A percentile compares a stretch with the other conserved stretches of the same genome.
Evolutionary conservation across 1,284 basidiomycete species (phyloP).

Genomic region (Moesziomyces parantarcticus): DNA sequence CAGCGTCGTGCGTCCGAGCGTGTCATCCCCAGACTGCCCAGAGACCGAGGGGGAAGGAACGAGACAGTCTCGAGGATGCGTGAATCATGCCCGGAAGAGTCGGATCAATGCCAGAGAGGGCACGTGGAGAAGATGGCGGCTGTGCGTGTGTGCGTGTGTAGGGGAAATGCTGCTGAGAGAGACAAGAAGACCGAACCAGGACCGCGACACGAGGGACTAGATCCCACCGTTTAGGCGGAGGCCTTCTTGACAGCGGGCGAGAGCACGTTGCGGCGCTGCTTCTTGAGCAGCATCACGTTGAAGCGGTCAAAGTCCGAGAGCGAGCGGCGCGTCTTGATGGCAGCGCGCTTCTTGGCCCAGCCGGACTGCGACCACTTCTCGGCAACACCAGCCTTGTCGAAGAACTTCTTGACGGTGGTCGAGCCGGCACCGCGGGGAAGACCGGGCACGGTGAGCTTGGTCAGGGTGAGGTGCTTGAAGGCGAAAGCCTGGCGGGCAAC

Average conservation of each 20-base stretch:
- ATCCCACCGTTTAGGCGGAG: conserved; percentile 49
- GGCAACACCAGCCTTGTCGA: conserved; percentile 82
- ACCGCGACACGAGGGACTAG: conserved; percentile 6
- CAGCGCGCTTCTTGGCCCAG: conserved; percentile 91
- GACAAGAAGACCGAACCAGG: conserved; percentile 18
- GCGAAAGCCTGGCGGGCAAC: conserved; percentile 92
- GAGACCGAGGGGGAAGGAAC: conserved; percentile 33
- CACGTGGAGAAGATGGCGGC: conserved; percentile 4
- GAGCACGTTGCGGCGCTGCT: conserved; percentile 70
- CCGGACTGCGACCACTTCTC: conserved; percentile 80
- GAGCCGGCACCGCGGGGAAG: conserved; percentile 89
- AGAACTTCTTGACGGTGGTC: conserved; percentile 83
- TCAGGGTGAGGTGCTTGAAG: conserved; percentile 92
- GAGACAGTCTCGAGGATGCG: conserved; percentile 12
- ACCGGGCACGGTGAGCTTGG: conserved; percentile 82
- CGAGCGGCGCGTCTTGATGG: conserved; percentile 80
- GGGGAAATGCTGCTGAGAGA: conserved; percentile 31
- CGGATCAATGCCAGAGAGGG: background rate
- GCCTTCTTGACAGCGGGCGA: conserved; percentile 58
- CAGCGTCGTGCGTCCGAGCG: background rate
- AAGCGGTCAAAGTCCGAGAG: conserved; percentile 92
- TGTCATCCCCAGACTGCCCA: conserved; percentile 17
- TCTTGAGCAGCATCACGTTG: conserved; percentile 73
- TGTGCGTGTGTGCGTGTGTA: conserved; percentile 6
- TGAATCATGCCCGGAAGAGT: conserved; percentile 12